These are phyloP conservation scores for Gyrodon lividus DNA, from an alignment of 768 basidiomycete genomes.

Conservation along the genomic window DNA sequence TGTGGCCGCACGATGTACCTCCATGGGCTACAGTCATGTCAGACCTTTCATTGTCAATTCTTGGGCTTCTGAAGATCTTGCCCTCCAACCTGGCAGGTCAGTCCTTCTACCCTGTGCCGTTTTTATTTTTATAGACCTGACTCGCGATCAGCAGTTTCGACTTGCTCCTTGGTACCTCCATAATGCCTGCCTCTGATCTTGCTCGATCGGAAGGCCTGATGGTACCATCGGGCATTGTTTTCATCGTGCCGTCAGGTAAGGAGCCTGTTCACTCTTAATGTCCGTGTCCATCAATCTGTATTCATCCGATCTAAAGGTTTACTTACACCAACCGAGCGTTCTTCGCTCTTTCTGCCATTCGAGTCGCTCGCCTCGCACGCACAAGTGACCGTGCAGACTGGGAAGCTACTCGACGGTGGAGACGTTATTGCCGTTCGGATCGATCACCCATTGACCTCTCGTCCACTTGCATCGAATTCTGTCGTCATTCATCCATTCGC, in stretches of 20 bases:
- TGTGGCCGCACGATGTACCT: background rate
- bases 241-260: slow-evolving; percentile 5
- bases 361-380: background rate
- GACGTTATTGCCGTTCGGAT: background rate
- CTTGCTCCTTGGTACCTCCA: slow-evolving; percentile 3
- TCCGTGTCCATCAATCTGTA: no score
- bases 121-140: background rate
- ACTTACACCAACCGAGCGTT: background rate
- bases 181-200: background rate
- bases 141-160: slow-evolving; percentile 6
- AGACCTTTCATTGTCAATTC: slow-evolving; percentile 6
- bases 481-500: slow-evolving; percentile 8
- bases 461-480: background rate
- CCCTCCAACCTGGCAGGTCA: background rate
- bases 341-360: background rate
- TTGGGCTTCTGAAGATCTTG: background rate
- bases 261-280: background rate
- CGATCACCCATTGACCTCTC: background rate
- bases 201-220: background rate
- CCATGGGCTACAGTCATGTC: slow-evolving; percentile 5
- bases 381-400: background rate
- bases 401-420: background rate
- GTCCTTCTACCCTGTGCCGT: background rate
- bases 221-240: slow-evolving; percentile 6
- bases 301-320: background rate